phyloP scores from a whole-genome alignment of 2,329 filamentous ascomycete species.

The Scytalidium lignicola region DNA sequence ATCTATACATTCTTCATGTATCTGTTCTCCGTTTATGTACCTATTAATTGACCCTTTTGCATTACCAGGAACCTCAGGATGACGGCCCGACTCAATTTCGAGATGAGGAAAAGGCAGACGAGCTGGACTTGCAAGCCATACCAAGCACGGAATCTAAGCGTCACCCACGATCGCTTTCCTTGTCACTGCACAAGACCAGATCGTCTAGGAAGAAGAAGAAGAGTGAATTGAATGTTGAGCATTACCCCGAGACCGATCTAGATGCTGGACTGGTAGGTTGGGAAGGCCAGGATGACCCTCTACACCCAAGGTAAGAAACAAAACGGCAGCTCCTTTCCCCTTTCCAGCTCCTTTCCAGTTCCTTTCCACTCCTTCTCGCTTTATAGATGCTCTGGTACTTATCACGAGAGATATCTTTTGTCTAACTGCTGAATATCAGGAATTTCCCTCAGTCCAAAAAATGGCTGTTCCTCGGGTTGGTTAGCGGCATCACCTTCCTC shows the following conservation, averaged over 20 bases:
- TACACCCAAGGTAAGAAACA: constrained; percentile 44
- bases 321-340: constrained; percentile 4
- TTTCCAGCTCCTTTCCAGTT: too few relatives aligned
- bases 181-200: neutral
- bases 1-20: too few relatives aligned
- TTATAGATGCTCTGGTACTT: too few relatives aligned
- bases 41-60: neutral
- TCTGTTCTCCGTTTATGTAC: too few relatives aligned
- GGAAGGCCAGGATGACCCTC: constrained; percentile 50
- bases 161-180: neutral
- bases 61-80: neutral
- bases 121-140: neutral
- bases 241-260: constrained; percentile 32
- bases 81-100: neutral
- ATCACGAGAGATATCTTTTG: too few relatives aligned
- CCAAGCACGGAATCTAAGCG: neutral
- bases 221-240: neutral
- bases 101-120: neutral
- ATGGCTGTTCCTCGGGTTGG: neutral
- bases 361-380: too few relatives aligned
- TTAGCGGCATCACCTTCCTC: constrained; percentile 22
- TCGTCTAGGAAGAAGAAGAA: neutral
- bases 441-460: constrained; percentile 1
- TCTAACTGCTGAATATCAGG: too few relatives aligned
- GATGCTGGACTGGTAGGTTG: constrained; percentile 48